These are phyloP conservation scores for Ceriops zippeliana DNA, from an alignment of 345 rosid species.

Conservation along the genomic window DNA sequence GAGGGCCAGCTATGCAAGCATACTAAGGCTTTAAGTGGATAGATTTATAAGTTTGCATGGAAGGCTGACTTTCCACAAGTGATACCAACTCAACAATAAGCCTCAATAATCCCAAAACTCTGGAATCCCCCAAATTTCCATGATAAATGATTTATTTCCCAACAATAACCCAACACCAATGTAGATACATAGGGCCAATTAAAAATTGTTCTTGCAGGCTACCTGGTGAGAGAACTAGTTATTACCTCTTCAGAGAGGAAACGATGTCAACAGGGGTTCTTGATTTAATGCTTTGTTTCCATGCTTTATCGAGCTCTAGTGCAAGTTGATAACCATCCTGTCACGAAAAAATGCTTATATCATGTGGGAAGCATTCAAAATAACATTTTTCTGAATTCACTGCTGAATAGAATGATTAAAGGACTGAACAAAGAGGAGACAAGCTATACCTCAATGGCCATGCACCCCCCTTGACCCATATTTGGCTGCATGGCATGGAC, in stretches of 20 bases:
- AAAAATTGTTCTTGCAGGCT: background rate
- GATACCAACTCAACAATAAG: background rate
- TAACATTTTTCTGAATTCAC: too few species aligned
- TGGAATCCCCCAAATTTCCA: background rate
- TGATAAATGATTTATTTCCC: background rate
- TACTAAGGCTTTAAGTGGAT: background rate
- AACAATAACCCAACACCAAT: background rate
- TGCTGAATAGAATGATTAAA: background rate
- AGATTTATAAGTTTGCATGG: background rate
- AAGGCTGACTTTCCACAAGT: background rate
- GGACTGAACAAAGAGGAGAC: background rate
- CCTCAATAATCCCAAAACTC: background rate
- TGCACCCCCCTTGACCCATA: constrained; percentile 96
- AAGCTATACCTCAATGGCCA: constrained; percentile 86
- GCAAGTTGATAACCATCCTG: constrained; percentile 93
- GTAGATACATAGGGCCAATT: background rate
- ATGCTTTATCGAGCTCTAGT: constrained; percentile 71
- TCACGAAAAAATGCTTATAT: constrained; percentile 4
- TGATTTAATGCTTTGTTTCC: constrained; percentile 53
- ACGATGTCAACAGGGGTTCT: constrained; percentile 53
- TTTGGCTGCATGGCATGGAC: constrained; percentile 97
- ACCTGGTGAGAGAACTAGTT: background rate
- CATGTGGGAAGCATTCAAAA: background rate
- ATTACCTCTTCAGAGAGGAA: constrained; percentile 71
- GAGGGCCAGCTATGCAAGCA: background rate